Percentiles rank a stretch among this genome's conserved stretches.
Conservation (phyloP, 2,329 filamentous ascomycete species). For the Colletotrichum costaricense region DNA sequence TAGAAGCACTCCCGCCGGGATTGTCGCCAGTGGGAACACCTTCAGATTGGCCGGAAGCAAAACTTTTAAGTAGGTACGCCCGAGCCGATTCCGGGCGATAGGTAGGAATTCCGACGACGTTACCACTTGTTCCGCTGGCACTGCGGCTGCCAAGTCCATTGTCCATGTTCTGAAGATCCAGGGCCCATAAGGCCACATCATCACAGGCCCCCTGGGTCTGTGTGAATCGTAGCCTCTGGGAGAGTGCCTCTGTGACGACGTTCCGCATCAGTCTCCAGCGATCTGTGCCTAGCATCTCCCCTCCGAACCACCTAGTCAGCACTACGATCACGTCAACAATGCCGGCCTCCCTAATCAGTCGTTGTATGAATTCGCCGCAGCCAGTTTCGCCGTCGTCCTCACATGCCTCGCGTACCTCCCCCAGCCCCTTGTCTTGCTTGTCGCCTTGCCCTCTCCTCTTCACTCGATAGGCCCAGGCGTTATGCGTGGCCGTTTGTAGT, state of each 20-base stretch:
- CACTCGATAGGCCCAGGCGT: conserved; percentile 65
- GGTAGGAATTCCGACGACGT: conserved; percentile 72
- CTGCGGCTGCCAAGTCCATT: conserved; percentile 38
- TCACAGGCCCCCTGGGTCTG: neutral
- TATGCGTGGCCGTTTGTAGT: conserved; percentile 67
- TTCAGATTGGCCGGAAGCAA: conserved; percentile 56
- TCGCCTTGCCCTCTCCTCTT: neutral
- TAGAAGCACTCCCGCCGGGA: conserved; percentile 30
- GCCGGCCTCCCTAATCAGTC: conserved; percentile 62
- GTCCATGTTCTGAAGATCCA: conserved; percentile 65
- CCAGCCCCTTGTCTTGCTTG: neutral
- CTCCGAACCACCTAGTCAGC: conserved; percentile 72
- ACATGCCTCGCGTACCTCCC: conserved; percentile 57
- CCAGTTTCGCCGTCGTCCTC: conserved; percentile 73
- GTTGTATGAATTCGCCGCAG: conserved; percentile 67
- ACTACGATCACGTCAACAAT: conserved; percentile 66
- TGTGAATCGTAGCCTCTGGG: conserved; percentile 57
- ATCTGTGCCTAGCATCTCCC: conserved; percentile 70
- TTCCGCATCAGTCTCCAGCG: conserved; percentile 72
- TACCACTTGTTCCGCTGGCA: conserved; percentile 42
- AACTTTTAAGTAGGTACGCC: conserved; percentile 68
- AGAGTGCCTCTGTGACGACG: conserved; percentile 65
- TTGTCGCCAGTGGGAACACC: neutral
- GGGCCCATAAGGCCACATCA: conserved; percentile 70
- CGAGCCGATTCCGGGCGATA: conserved; percentile 78